phyloP scores from a whole-genome alignment of 495 filamentous ascomycete species.

The Viridothelium virens region DNA sequence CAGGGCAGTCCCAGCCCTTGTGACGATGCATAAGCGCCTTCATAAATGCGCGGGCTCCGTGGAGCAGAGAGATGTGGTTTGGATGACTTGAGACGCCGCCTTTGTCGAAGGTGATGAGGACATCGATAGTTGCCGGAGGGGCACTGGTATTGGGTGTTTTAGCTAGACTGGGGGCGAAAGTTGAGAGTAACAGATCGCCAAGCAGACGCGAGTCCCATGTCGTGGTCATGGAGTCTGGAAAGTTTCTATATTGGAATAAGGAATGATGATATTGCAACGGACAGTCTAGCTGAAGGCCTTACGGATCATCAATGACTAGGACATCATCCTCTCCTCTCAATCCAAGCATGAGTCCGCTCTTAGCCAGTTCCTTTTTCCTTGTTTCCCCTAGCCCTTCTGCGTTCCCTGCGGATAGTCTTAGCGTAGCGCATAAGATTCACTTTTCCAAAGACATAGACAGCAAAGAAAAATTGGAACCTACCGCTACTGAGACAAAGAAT shows the following conservation, averaged over 20 bases:
- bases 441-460: too few relatives aligned
- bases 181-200: conserved; percentile 54
- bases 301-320: conserved; percentile 68
- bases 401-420: conserved; percentile 46
- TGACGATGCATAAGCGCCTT: conserved; percentile 53
- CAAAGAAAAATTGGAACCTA: conserved; percentile 25
- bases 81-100: conserved; percentile 75
- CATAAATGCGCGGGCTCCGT: conserved; percentile 69
- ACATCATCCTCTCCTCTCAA: conserved; percentile 66
- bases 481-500: conserved; percentile 87
- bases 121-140: conserved; percentile 57
- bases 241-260: conserved; percentile 42
- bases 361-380: conserved; percentile 72
- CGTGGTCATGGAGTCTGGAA: conserved; percentile 78
- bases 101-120: conserved; percentile 80
- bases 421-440: too few relatives aligned
- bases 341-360: conserved; percentile 67
- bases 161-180: conserved; percentile 57
- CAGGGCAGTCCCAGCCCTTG: conserved; percentile 60
- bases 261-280: neutral
- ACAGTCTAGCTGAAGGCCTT: conserved; percentile 16
- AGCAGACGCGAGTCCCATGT: conserved; percentile 66
- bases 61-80: conserved; percentile 82
- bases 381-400: conserved; percentile 79
- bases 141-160: conserved; percentile 31